Evolutionary conservation across 208 protist species (phyloP), one percentile per base, ranked within the genome.

Genomic region (Sergeia podlipaevii): DNA sequence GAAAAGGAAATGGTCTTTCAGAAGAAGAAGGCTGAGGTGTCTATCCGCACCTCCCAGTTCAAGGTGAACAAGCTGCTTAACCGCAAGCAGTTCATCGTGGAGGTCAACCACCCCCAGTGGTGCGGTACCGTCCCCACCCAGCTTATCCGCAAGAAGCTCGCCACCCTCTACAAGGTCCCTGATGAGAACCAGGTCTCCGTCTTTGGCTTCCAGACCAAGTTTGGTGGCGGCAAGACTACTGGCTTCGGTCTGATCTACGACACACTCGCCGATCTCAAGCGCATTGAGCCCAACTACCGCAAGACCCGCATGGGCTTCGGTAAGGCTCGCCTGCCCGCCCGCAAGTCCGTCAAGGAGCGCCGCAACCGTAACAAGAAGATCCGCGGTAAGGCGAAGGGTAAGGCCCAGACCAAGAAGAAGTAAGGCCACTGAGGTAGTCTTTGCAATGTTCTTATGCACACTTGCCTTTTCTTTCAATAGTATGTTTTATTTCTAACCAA

Each of bases 191-290:
- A 85, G 66, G 74, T 99, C 52, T 87, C 98, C 61, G 63, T 98
- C 55, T 99, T 98, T 65, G 97, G 98, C 63, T 99, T 99, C 92
- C 89, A 94, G 63, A 99, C 97, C 48, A 92, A 97, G 58, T 99
- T 99, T 68, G 99, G 99, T 77, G 99, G 98, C 73, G 97, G 97
- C 70, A 96, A 93, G 70, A 97, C 92, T 65, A 98, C 97, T 50
- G 98, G 99, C 66, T 99, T 99, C 69, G 97, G 96, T 73, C 80
- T 99, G 53, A 99, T 99, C 93, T 99, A 99, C 87, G 98, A 99
- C 74, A 89, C 80, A 76, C 61, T 96, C 63, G 89, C 83, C 55
- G 73, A 78, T 44, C 59, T 94, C 55, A 99, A 98, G 89, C 91
- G 96, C 71, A 93, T 93, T 67, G 98, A 99, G 89, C 96, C 98